phyloP scores from a whole-genome alignment of 148 eudicot species.

The Beta vulgaris region DNA sequence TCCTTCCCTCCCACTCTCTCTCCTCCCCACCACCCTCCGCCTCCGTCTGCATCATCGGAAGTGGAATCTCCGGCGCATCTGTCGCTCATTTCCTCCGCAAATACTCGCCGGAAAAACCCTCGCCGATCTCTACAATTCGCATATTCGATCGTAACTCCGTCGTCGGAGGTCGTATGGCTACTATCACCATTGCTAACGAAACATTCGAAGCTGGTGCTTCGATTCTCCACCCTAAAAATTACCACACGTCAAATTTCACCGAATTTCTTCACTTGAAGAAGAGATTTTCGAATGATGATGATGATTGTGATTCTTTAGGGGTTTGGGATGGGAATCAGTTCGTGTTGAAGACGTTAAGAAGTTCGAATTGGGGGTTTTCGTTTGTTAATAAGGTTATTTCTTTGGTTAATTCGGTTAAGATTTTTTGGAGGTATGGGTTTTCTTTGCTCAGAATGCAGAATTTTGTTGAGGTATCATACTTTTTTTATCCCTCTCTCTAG shows the following conservation, averaged over 20 bases:
- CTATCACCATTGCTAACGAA: constrained; percentile 55
- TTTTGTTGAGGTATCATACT: constrained; percentile 55
- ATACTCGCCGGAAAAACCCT: constrained; percentile 39
- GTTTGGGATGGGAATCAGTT: constrained; percentile 75
- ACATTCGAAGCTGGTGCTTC: constrained; percentile 92
- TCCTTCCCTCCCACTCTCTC: constrained; percentile 15
- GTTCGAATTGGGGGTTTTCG: constrained; percentile 29
- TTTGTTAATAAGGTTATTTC: constrained; percentile 39
- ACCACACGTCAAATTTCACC: constrained; percentile 52
- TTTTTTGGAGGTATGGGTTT: constrained; percentile 67
- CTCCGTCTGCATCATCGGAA: constrained; percentile 69
- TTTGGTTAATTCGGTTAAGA: constrained; percentile 37
- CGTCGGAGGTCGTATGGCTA: constrained; percentile 90
- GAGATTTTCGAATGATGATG: constrained; percentile 18
- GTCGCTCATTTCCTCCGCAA: constrained; percentile 83
- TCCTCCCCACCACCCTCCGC: constrained; percentile 22
- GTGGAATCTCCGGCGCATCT: constrained; percentile 82
- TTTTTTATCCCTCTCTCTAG: no score
- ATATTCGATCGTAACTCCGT: constrained; percentile 60
- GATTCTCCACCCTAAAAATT: constrained; percentile 76
- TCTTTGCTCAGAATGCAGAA: constrained; percentile 65
- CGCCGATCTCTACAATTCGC: constrained; percentile 29
- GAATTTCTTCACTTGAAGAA: constrained; percentile 34
- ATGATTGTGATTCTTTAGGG: constrained; percentile 47
- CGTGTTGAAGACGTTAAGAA: constrained; percentile 54